These are phyloP conservation scores for Ceratobasidium sp. DNA, from an alignment of 1,284 basidiomycete species.

Conservation along the genomic window DNA sequence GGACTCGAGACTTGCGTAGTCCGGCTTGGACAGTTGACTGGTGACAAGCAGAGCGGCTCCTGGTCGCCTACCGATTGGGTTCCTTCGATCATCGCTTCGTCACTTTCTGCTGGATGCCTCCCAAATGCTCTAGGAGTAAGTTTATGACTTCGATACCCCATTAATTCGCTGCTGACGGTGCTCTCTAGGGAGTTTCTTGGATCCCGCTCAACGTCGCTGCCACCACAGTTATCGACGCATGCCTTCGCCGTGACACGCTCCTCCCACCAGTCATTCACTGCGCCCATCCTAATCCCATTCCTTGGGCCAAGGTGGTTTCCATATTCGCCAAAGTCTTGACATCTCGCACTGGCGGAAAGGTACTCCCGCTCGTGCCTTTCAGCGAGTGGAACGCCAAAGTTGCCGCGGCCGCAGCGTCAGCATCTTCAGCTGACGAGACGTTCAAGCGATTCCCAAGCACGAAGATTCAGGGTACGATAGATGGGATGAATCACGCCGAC, in stretches of 20 bases:
- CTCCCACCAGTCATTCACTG: slow-evolving; percentile 52
- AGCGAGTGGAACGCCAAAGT: slow-evolving; percentile 55
- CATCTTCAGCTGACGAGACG: slow-evolving; percentile 52
- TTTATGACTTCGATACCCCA: background rate
- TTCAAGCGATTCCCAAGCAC: slow-evolving; percentile 54
- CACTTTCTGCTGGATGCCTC: slow-evolving; percentile 4
- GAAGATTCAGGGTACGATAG: slow-evolving; percentile 23
- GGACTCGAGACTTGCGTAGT: slow-evolving; percentile 21
- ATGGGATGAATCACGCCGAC: slow-evolving; percentile 9
- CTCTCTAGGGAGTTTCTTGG: slow-evolving; percentile 53
- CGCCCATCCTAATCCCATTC: slow-evolving; percentile 54
- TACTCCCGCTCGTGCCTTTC: slow-evolving; percentile 52
- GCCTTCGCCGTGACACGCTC: background rate
- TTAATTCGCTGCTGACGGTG: no score
- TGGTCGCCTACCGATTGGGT: slow-evolving; percentile 46
- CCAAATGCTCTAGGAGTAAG: slow-evolving; percentile 10
- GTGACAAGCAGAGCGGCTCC: slow-evolving; percentile 27
- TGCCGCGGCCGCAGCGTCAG: slow-evolving; percentile 49
- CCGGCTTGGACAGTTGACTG: slow-evolving; percentile 45
- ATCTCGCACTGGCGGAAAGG: slow-evolving; percentile 42
- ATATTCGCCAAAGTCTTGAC: slow-evolving; percentile 51
- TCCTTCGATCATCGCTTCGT: slow-evolving; percentile 38
- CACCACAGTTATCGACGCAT: background rate
- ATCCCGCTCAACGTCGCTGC: slow-evolving; percentile 53
- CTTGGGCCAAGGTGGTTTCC: slow-evolving; percentile 51